Base-by-base conservation (phyloP, 129 eudicot species). In the Ambrosia trifida region DNA sequence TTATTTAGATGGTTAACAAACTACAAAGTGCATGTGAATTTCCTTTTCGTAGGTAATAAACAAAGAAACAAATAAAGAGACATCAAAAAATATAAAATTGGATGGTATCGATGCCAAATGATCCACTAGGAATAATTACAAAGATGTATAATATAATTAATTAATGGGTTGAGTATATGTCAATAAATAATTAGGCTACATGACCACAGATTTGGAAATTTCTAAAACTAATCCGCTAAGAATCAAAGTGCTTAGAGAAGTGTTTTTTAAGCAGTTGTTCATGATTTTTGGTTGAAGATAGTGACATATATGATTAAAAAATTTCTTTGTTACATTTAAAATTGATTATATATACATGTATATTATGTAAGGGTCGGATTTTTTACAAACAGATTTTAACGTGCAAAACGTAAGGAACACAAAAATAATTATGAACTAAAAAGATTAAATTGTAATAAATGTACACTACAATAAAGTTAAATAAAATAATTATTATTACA, bases 61-160 rank as follows among this genome's bases (percentile, higher is more conserved):
- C 33, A 59, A 31, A 33, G 17, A 62, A 35, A 11, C 35, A 33
- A 31, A 31, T 31, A 59, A 59, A 14, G 2, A 33, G 28, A 8
- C 46, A 35, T 31, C 41, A 5, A 57, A 57, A 53, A 57, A 30
- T 58, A 58, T 58, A 30, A 58, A 58, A 62, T 33, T 35, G 24
- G 28, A 33, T 7, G 67, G 67, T 62, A 62, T 62, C 67, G 47
- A 62, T 62, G 46, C 67, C 30, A 60, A 60, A 8, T 32, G 41
- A 32, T 62, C 46, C 46, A 36, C 46, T 33, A 8, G 7, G 45
- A 33, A 62, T 61, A 61, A 61, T n/a, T 35, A 61, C 67, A 62
- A 62, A 62, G 67, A n/a, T 62, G 5, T 11, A 46, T 62, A 33
- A n/a, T n/a, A n/a, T n/a, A n/a, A n/a, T n/a, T n/a, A n/a, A 62